Base-by-base conservation (phyloP, 257 asterid genomes). In the Verbascum thapsus region DNA sequence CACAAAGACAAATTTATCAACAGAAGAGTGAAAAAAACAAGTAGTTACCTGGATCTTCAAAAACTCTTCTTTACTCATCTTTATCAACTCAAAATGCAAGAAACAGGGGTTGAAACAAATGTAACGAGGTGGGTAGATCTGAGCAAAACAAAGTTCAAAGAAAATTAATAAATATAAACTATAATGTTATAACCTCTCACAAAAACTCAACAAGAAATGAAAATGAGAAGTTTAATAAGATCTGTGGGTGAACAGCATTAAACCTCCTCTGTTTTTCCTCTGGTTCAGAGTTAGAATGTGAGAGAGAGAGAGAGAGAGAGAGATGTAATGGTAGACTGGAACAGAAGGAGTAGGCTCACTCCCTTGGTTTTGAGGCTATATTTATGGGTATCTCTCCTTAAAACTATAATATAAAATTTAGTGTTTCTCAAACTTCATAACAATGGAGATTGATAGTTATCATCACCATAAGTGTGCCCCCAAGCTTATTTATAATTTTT, bases 61-160 rank as follows among this genome's bases (percentile, higher is more conserved):
- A 76, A 85, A 82, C 88, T 91, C 98, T 68, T 88, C 98, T 75
- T 88, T 91, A 84, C 95, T 83, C 98, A 90, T 90, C 42, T 67
- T 72, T 63, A 53, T 19, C 61, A 74, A 23, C 76, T 37, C 54
- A 63, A 47, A 54, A 67, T 15, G 59, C 66, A 69, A 54, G 56
- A 57, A 43, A n/a, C n/a, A n/a, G n/a, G n/a, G n/a, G n/a, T n/a
- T n/a, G n/a, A n/a, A n/a, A 60, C 22, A 69, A 61, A 17, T 62
- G 62, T 5, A 66, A 70, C 16, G 53, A 43, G 41, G 63, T 40
- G 19, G 64, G 69, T 63, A 84, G 95, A 89, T 89, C 96, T 80
- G 83, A 58, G 67, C n/a, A 47, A 56, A 55, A 64, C 9, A 53
- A 63, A n/a, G n/a, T n/a, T n/a, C n/a, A 61, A 8, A 45, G 61